Conservation (phyloP, 192 early-diverging fungal species). For the Backusella psychrophila region DNA sequence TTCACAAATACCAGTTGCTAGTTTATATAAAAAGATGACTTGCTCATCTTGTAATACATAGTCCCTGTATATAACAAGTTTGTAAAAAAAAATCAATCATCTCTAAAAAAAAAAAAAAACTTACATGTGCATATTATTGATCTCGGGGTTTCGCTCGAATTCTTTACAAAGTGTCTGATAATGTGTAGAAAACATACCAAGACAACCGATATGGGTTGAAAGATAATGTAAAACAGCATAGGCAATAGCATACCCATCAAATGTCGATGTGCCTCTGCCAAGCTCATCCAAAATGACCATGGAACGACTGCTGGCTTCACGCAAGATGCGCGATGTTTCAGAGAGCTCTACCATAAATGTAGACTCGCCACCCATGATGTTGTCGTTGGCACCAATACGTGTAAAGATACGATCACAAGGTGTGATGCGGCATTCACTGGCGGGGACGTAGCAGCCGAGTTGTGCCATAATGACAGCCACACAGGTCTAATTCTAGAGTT, state of each 20-base stretch:
- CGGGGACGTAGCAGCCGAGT: slow-evolving; percentile 93
- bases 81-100: no score
- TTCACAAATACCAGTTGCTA: slow-evolving; percentile 80
- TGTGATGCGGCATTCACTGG: slow-evolving; percentile 58
- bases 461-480: slow-evolving; percentile 96
- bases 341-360: slow-evolving; percentile 97
- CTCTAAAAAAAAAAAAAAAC: not conserved
- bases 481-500: slow-evolving; percentile 59
- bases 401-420: slow-evolving; percentile 96
- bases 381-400: slow-evolving; percentile 97
- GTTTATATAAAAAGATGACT: slow-evolving; percentile 94
- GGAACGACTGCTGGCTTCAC: slow-evolving; percentile 85
- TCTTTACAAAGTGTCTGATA: slow-evolving; percentile 90
- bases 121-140: slow-evolving; percentile 86
- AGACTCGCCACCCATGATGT: slow-evolving; percentile 89
- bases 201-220: slow-evolving; percentile 75
- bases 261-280: slow-evolving; percentile 94
- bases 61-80: slow-evolving; percentile 28
- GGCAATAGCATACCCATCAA: slow-evolving; percentile 97
- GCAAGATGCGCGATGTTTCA: slow-evolving; percentile 91
- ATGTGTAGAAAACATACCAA: slow-evolving; percentile 96
- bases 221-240: slow-evolving; percentile 87
- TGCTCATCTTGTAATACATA: slow-evolving; percentile 78
- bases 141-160: slow-evolving; percentile 71
- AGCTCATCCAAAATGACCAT: slow-evolving; percentile 98